Evolutionary conservation across 176 grass and related monocot genomes (phyloP).

Genomic region (Themeda triandra): DNA sequence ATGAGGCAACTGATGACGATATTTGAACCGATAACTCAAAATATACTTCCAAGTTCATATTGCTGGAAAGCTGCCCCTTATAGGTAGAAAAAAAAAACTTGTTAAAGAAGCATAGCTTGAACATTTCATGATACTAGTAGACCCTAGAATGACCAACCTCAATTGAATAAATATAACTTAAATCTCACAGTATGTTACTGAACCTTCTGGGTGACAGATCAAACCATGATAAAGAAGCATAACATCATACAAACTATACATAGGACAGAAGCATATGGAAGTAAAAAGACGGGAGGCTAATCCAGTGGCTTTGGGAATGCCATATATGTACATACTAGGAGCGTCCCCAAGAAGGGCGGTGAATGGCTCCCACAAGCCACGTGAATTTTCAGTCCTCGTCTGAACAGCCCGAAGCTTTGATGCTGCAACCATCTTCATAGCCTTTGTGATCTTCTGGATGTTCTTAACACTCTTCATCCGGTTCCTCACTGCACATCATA

Average conservation of each 20-base stretch:
- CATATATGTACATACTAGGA: constrained; percentile 61
- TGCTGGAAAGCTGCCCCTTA: background rate
- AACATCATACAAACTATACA: background rate
- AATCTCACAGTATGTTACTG: background rate
- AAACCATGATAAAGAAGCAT: background rate
- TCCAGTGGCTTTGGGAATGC: background rate
- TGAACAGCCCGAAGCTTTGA: constrained; percentile 93
- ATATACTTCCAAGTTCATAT: background rate
- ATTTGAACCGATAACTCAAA: background rate
- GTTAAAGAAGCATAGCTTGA: background rate
- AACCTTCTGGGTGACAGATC: background rate
- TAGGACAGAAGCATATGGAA: background rate
- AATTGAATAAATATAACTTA: background rate
- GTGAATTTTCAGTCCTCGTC: constrained; percentile 84
- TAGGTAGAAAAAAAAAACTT: background rate
- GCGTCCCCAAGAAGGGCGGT: constrained; percentile 86
- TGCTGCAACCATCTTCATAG: constrained; percentile 99
- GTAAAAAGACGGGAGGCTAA: background rate
- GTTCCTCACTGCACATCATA: constrained; percentile 58
- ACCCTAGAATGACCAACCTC: background rate
- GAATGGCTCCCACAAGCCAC: constrained; percentile 92
- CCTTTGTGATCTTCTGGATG: constrained; percentile 98
- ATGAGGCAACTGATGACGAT: background rate
- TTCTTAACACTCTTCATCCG: constrained; percentile 99
- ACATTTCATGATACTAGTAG: background rate